phyloP scores from a whole-genome alignment of 768 basidiomycete genomes.

The Trametes coccinea region DNA sequence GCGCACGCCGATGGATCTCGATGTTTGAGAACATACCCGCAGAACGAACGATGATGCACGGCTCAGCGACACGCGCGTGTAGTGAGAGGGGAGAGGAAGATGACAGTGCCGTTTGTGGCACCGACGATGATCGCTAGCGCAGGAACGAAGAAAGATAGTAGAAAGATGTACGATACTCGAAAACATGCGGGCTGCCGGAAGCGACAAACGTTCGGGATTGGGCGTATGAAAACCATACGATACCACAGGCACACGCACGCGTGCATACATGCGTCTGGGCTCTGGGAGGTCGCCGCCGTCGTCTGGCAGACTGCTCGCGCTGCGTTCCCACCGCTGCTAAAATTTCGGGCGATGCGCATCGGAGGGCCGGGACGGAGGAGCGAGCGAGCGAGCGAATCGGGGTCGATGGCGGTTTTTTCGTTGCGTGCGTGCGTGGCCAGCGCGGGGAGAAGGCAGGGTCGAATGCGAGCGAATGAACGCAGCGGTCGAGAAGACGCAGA shows the following conservation, averaged over 20 bases:
- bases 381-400: conserved; percentile 17
- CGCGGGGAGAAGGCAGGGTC: neutral
- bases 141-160: neutral
- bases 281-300: neutral
- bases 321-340: neutral
- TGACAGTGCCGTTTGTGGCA: conserved; percentile 4
- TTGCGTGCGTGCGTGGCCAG: neutral
- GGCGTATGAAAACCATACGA: neutral
- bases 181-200: neutral
- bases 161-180: neutral
- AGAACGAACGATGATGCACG: too few species aligned
- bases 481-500: conserved; percentile 3
- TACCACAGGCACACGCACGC: neutral
- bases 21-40: neutral
- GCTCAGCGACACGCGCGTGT: neutral
- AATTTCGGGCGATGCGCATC: conserved; percentile 1
- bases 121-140: conserved; percentile 4
- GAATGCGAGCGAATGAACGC: conserved; percentile 10
- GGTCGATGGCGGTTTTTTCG: neutral
- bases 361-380: conserved; percentile 10
- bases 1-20: neutral
- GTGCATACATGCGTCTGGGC: conserved; percentile 3
- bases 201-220: neutral
- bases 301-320: too few species aligned
- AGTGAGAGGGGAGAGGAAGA: neutral